Evolutionary conservation across 768 basidiomycete genomes (phyloP).

Genomic region (Pleurotus tuber-regium): DNA sequence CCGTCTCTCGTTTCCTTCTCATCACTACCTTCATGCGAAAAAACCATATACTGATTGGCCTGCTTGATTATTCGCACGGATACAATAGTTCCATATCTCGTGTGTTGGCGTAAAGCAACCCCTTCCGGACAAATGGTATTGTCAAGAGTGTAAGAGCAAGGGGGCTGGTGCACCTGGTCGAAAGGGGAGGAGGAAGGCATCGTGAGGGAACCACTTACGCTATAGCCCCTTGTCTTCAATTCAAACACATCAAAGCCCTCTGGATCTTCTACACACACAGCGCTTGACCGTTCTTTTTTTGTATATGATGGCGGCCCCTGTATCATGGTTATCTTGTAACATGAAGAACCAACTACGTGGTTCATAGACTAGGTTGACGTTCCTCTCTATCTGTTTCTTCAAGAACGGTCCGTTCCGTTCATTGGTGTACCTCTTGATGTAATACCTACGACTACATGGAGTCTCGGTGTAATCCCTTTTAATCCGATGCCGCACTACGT

Average conservation of each 20-base stretch:
- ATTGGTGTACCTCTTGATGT: not conserved
- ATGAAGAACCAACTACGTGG: not conserved
- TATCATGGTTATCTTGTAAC: not conserved
- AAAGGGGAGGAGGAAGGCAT: conserved; percentile 39
- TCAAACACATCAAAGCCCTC: not conserved
- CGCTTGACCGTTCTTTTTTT: not conserved
- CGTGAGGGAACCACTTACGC: not conserved
- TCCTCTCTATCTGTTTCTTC: too few species aligned
- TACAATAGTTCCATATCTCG: conserved; percentile 52
- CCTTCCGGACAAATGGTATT: conserved; percentile 55
- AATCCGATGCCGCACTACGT: not conserved
- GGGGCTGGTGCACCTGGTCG: conserved; percentile 26
- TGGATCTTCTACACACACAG: not conserved
- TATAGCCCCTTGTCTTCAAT: not conserved
- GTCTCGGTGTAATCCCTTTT: too few species aligned
- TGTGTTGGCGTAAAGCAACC: conserved; percentile 53
- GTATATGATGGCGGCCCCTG: not conserved
- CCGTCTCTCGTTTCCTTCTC: not conserved
- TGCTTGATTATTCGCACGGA: not conserved
- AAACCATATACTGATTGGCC: not conserved
- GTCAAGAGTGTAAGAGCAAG: conserved; percentile 47
- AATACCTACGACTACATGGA: too few species aligned
- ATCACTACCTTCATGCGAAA: not conserved
- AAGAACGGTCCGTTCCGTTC: not conserved
- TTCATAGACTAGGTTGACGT: too few species aligned